Evolutionary conservation across 1,139 yeast genomes (phyloP).

Genomic region (Suzukiozyma palmioleophila): DNA sequence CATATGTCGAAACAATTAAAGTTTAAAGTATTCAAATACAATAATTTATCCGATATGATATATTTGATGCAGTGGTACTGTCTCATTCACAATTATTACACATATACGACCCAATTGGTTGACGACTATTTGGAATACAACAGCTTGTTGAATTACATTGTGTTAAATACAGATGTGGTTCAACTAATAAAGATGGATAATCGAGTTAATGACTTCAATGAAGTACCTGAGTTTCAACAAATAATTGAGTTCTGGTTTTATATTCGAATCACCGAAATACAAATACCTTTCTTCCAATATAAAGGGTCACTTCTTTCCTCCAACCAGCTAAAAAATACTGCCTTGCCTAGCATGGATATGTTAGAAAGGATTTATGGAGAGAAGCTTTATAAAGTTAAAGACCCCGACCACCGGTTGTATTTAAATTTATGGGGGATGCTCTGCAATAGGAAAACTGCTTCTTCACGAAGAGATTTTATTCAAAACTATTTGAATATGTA

Average conservation of each 20-base stretch:
- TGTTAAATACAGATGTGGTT: slow-evolving; percentile 25
- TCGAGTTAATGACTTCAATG: slow-evolving; percentile 3
- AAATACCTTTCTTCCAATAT: slow-evolving; percentile 27
- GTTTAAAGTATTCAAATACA: slow-evolving; percentile 16
- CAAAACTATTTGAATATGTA: slow-evolving; percentile 19
- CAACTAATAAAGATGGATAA: slow-evolving; percentile 12
- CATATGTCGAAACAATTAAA: slow-evolving; percentile 19
- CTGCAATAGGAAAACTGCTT: slow-evolving; percentile 17
- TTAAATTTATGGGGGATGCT: slow-evolving; percentile 22
- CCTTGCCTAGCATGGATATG: slow-evolving; percentile 22
- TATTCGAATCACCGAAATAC: slow-evolving; percentile 26
- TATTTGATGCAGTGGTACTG: slow-evolving; percentile 30
- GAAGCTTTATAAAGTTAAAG: slow-evolving; percentile 9
- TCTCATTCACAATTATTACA: slow-evolving; percentile 20
- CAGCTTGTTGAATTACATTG: slow-evolving; percentile 23
- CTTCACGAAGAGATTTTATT: slow-evolving; percentile 15
- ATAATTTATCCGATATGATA: slow-evolving; percentile 21
- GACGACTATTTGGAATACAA: slow-evolving; percentile 31
- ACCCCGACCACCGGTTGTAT: slow-evolving; percentile 12
- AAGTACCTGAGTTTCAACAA: slow-evolving; percentile 14
- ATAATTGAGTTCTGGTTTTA: slow-evolving; percentile 28
- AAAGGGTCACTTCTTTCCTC: slow-evolving; percentile 28
- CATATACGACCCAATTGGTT: slow-evolving; percentile 17
- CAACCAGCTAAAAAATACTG: slow-evolving; percentile 22
- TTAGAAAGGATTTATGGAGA: slow-evolving; percentile 16